Conservation (phyloP, 1,139 yeast genomes). For the Blastobotrys illinoisensis region DNA sequence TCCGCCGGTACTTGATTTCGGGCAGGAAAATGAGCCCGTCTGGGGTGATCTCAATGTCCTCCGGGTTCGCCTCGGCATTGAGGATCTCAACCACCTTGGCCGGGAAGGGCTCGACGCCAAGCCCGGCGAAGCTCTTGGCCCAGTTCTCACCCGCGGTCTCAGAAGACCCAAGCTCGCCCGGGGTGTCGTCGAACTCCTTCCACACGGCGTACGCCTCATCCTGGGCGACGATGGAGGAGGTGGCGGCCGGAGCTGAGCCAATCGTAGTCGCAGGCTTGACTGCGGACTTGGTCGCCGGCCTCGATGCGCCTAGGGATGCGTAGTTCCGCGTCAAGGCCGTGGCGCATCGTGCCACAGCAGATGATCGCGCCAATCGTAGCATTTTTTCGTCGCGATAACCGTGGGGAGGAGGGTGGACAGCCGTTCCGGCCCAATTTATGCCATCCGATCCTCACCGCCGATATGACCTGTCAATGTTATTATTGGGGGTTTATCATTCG, state of each 20-base stretch:
- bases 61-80: slow-evolving; percentile 52
- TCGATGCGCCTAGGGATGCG: not conserved
- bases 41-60: slow-evolving; percentile 89
- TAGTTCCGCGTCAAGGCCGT: not conserved
- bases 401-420: not conserved
- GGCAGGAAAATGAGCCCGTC: slow-evolving; percentile 90
- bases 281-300: not conserved
- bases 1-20: slow-evolving; percentile 88
- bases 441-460: not conserved
- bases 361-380: not conserved
- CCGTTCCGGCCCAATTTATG: not conserved
- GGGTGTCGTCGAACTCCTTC: slow-evolving; percentile 14
- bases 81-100: slow-evolving; percentile 54
- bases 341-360: not conserved
- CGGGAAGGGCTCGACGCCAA: slow-evolving; percentile 72
- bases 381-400: not conserved
- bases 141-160: slow-evolving; percentile 21
- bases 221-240: slow-evolving; percentile 1
- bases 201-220: slow-evolving; percentile 9
- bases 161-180: slow-evolving; percentile 1
- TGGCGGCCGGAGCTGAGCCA: not conserved
- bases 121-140: slow-evolving; percentile 43
- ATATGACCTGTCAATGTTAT: no score
- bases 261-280: slow-evolving; percentile 2
- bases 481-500: no score